These are phyloP conservation scores for Fusarium sp. DNA, from an alignment of 2,329 filamentous ascomycete genomes.

Conservation along the genomic window DNA sequence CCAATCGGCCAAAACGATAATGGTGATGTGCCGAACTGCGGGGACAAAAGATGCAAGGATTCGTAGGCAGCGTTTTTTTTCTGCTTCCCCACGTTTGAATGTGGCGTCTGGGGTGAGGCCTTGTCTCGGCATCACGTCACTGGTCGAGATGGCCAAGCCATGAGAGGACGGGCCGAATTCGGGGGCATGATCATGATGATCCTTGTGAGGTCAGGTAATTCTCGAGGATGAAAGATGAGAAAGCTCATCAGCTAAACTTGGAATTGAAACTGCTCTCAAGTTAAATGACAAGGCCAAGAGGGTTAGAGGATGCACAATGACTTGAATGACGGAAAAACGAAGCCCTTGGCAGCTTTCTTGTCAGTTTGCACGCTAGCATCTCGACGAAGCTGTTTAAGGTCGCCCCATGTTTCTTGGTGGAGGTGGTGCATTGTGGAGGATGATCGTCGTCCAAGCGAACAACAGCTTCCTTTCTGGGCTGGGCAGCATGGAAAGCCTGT, in stretches of 20 bases:
- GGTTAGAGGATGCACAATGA: not conserved
- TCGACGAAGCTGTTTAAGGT: not conserved
- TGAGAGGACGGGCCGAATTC: constrained; percentile 9
- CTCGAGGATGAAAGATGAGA: not conserved
- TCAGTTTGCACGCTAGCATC: not conserved
- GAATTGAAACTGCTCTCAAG: not conserved
- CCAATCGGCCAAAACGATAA: constrained; percentile 36
- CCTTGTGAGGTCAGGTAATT: not conserved
- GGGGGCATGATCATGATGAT: constrained; percentile 4
- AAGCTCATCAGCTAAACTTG: not conserved
- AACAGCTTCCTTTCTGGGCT: constrained; percentile 30
- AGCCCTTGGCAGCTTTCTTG: not conserved
- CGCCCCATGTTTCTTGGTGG: constrained; percentile 1
- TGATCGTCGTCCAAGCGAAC: constrained; percentile 23
- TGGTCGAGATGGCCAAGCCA: not conserved
- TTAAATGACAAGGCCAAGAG: not conserved
- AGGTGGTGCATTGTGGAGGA: constrained; percentile 2
- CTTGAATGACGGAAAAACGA: not conserved
- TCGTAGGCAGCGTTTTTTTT: not conserved
- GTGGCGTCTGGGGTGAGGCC: constrained; percentile 33
- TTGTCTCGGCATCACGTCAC: constrained; percentile 30
- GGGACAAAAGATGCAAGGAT: constrained; percentile 29
- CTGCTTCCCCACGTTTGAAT: constrained; percentile 33
- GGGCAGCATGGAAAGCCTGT: constrained; percentile 22
- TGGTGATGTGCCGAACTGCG: constrained; percentile 33